Evolutionary conservation across 495 filamentous ascomycete species (phyloP).

Genomic region (Talaromyces nanjingensis): DNA sequence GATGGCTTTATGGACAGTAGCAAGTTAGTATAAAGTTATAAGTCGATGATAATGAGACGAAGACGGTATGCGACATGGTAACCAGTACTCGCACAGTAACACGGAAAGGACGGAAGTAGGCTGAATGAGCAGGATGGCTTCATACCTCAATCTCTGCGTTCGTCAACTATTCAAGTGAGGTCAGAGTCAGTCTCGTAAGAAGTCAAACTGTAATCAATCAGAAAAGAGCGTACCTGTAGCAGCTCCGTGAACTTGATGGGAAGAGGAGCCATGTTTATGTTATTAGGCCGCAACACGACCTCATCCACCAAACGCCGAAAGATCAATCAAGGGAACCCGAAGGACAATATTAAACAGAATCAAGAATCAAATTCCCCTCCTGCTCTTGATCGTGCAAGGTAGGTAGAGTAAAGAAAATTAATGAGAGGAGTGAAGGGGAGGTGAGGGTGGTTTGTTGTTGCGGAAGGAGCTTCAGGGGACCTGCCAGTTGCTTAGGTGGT

Average conservation of each 20-base stretch:
- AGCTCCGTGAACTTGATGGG: slow-evolving; percentile 96
- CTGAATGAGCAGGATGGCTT: slow-evolving; percentile 13
- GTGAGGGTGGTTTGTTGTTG: slow-evolving; percentile 5
- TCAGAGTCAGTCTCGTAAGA: slow-evolving; percentile 10
- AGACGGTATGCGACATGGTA: neutral
- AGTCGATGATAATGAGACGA: neutral
- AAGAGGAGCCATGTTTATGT: slow-evolving; percentile 62
- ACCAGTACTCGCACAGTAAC: neutral
- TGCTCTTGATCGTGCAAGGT: neutral
- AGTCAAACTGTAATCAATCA: no score
- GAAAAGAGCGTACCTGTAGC: slow-evolving; percentile 55
- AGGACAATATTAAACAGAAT: neutral
- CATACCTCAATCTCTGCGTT: slow-evolving; percentile 75
- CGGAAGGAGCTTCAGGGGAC: slow-evolving; percentile 11
- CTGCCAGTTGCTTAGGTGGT: slow-evolving; percentile 9
- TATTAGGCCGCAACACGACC: slow-evolving; percentile 38
- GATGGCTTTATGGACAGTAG: slow-evolving; percentile 42
- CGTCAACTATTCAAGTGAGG: slow-evolving; percentile 49
- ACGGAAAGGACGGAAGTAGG: slow-evolving; percentile 8
- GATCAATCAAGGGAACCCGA: slow-evolving; percentile 1
- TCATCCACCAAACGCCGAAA: slow-evolving; percentile 34
- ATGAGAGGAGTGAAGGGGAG: neutral
- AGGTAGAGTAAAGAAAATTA: slow-evolving; percentile 6
- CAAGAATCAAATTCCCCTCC: neutral
- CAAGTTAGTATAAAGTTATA: slow-evolving; percentile 32